These are phyloP conservation scores for Raffaelea ambrosiae DNA, from an alignment of 2,329 filamentous ascomycete species.

Conservation along the genomic window DNA sequence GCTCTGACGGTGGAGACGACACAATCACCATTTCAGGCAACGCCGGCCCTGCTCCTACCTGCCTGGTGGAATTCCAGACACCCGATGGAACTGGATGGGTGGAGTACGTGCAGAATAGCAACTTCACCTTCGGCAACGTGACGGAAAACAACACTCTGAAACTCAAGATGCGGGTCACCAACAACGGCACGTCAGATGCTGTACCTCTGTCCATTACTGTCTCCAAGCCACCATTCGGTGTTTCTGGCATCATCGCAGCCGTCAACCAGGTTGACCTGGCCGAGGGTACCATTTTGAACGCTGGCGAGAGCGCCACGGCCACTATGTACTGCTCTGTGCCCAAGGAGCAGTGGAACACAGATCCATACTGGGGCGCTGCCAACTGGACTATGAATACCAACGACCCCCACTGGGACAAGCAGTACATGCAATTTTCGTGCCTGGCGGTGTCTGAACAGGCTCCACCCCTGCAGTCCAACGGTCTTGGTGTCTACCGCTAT, in stretches of 20 bases:
- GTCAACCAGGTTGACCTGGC: slow-evolving; percentile 48
- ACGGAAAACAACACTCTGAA: slow-evolving; percentile 38
- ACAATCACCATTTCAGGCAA: slow-evolving; percentile 39
- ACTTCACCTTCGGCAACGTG: slow-evolving; percentile 49
- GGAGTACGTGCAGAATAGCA: slow-evolving; percentile 28
- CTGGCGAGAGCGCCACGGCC: slow-evolving; percentile 42
- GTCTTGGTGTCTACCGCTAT: slow-evolving; percentile 41
- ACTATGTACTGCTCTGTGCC: slow-evolving; percentile 46
- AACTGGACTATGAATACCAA: slow-evolving; percentile 51
- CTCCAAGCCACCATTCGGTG: slow-evolving; percentile 51
- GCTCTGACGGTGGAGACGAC: slow-evolving; percentile 38
- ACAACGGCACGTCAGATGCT: slow-evolving; percentile 40
- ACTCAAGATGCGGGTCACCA: slow-evolving; percentile 44
- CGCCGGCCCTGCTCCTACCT: slow-evolving; percentile 38
- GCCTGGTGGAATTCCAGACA: slow-evolving; percentile 46
- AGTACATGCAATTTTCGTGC: slow-evolving; percentile 42
- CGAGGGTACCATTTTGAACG: slow-evolving; percentile 42
- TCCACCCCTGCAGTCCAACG: slow-evolving; percentile 34
- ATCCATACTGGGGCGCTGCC: slow-evolving; percentile 38
- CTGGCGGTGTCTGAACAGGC: slow-evolving; percentile 44
- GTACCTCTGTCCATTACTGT: slow-evolving; percentile 46
- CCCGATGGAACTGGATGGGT: slow-evolving; percentile 42
- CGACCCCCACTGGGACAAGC: slow-evolving; percentile 42
- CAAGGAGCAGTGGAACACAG: slow-evolving; percentile 47
- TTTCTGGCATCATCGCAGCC: slow-evolving; percentile 43